Evolutionary conservation across 2,329 filamentous ascomycete species (phyloP), one percentile per base, ranked within the genome.

Genomic region (Sclerotinia subarctica): DNA sequence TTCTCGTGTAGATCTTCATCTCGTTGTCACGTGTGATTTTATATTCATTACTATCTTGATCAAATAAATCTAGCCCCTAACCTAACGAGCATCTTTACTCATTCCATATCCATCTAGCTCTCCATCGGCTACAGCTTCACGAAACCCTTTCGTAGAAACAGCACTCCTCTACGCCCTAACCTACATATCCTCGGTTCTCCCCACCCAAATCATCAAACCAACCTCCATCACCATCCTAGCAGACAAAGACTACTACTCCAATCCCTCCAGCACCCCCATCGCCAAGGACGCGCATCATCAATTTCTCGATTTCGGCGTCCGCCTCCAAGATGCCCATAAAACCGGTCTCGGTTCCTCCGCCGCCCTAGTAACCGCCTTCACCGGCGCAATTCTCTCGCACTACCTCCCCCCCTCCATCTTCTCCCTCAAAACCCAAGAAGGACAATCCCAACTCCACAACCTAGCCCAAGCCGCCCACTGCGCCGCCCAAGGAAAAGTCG

Each of bases 231-330:
- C 91, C 70, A 94, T 99, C 77, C 86, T 98, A 47, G 94, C 95
- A 69, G 93, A 97, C 80, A 94, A 95, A 76, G 92, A 96, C 81
- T 99, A 99, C 85, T 99, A 98, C 82, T 97, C 95, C 5, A 88
- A 89, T 69, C 84, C 88, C 3, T 78, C 82, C 35, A 75, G 77
- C 32, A 72, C 78, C 24, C 66, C 72, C 26, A 66, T 72, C 19
- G 64, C 73, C 47, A 70, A 78, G 68, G 77, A 82, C 24, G 77
- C 78, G 67, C 74, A 72, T 69, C 87, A 88, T 68, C 56, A 66
- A 70, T 98, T 98, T 81, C 85, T 88, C 71, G 85, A 89, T 77
- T 97, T 97, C 80, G 85, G 86, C 54, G 89, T 94, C 21, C 86
- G 88, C 7, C 85, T 99, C 47, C 81, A 84, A 68, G 85, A 89